Percentiles rank a stretch among this genome's conserved stretches.
phyloP scores from a whole-genome alignment of 2,329 filamentous ascomycete species.

The Aureobasidium subglaciale region DNA sequence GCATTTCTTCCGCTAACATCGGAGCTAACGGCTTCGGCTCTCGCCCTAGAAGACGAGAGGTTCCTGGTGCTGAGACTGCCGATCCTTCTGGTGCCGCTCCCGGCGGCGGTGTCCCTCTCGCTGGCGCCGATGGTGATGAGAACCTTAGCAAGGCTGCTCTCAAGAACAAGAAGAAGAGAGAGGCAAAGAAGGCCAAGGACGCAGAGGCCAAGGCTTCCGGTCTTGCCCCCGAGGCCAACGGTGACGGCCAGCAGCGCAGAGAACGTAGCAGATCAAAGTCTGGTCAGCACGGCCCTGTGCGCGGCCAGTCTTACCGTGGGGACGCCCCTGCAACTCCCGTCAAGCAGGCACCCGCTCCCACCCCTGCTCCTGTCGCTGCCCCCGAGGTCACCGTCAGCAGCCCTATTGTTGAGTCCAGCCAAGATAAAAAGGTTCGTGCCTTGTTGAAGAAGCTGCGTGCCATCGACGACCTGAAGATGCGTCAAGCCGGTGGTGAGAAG shows the following conservation, averaged over 20 bases:
- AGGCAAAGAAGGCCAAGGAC: conserved; percentile 85
- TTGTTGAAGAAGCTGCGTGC: conserved; percentile 95
- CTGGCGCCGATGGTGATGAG: conserved; percentile 57
- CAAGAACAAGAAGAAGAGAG: conserved; percentile 98
- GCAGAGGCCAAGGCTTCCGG: conserved; percentile 54
- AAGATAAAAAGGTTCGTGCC: conserved; percentile 89
- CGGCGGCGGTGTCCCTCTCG: conserved; percentile 58
- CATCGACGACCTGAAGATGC: conserved; percentile 97
- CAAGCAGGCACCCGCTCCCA: conserved; percentile 28
- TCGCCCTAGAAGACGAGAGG: conserved; percentile 59
- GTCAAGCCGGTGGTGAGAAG: conserved; percentile 88
- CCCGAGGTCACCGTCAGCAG: conserved; percentile 49
- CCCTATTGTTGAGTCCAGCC: conserved; percentile 55
- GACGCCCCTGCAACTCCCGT: conserved; percentile 6
- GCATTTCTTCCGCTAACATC: conserved; percentile 57
- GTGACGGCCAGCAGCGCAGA: conserved; percentile 28
- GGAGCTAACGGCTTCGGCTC: conserved; percentile 72
- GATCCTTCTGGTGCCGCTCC: conserved; percentile 61
- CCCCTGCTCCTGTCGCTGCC: conserved; percentile 23
- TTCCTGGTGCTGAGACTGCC: conserved; percentile 77
- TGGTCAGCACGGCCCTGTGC: conserved; percentile 23
- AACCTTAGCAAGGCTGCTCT: conserved; percentile 73
- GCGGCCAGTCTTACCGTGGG: conserved; percentile 23
- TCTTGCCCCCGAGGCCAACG: conserved; percentile 41
- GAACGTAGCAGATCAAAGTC: conserved; percentile 28